These are phyloP conservation scores for Crithidia fasciculata DNA, from an alignment of 208 protist species.

Conservation along the genomic window DNA sequence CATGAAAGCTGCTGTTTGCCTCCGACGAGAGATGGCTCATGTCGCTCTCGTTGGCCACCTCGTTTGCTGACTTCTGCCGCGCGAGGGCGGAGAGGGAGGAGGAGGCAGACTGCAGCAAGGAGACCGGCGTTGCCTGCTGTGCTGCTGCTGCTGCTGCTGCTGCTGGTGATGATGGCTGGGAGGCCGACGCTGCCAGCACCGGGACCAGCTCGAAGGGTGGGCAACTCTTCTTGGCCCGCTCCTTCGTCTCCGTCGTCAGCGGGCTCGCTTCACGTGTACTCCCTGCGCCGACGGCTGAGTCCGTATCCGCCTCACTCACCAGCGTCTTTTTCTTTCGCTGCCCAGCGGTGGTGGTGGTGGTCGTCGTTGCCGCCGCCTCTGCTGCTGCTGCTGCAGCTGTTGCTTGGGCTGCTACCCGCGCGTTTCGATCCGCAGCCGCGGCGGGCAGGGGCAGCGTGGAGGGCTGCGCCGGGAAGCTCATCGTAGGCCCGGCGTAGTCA, in stretches of 20 bases:
- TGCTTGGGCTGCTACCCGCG: no score
- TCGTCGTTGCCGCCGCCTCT: no score
- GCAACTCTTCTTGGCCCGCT: constrained; percentile 2
- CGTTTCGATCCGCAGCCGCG: not conserved
- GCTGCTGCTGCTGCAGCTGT: no score
- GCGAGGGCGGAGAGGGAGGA: constrained; percentile 2
- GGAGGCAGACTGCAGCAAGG: not conserved
- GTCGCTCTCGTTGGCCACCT: constrained; percentile 25
- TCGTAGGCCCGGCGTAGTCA: not conserved
- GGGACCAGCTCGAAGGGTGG: not conserved
- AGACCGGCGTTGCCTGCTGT: no score
- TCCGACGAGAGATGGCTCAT: constrained; percentile 30
- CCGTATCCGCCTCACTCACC: not conserved
- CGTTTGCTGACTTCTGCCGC: not conserved
- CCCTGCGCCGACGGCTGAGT: not conserved
- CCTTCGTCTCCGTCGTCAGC: not conserved
- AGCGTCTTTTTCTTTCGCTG: not conserved
- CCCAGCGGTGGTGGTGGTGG: no score
- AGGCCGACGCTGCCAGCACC: not conserved
- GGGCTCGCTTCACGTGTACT: not conserved
- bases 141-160: no score
- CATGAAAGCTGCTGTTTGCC: constrained; percentile 31
- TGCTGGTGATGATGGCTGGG: no score
- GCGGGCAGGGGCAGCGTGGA: not conserved
- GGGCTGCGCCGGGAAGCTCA: constrained; percentile 9